phyloP scores from a whole-genome alignment of 2,329 filamentous ascomycete genomes.

The Camillea tinctor region DNA sequence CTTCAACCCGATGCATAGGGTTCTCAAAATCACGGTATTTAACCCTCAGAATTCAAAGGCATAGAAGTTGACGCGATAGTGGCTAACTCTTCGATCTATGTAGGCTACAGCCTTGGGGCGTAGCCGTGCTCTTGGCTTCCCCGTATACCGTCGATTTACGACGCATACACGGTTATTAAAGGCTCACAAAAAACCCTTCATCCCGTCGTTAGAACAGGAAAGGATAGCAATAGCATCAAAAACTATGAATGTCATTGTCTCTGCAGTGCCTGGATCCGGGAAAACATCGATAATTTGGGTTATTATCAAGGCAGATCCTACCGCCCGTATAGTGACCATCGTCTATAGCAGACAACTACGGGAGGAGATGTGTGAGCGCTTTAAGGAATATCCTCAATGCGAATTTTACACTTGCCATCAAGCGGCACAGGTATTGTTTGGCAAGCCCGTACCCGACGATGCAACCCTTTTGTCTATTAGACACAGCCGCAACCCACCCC shows the following conservation, averaged over 20 bases:
- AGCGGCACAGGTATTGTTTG: conserved; percentile 24
- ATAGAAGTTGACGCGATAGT: no score
- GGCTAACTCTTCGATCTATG: no score
- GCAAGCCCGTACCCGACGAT: conserved; percentile 17
- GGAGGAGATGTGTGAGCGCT: conserved; percentile 23
- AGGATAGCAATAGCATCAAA: conserved; percentile 22
- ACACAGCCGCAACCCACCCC: conserved; percentile 12
- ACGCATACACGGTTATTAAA: neutral
- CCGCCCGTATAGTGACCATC: conserved; percentile 21
- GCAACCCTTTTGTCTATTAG: conserved; percentile 11
- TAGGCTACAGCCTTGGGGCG: no score
- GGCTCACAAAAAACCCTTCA: neutral
- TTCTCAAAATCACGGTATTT: no score
- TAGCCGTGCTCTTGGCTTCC: no score
- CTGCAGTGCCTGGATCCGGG: conserved; percentile 33
- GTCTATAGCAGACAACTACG: conserved; percentile 30
- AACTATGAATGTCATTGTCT: conserved; percentile 31
- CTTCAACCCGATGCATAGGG: no score
- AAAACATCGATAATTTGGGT: conserved; percentile 34
- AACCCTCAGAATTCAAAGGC: no score
- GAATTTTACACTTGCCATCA: conserved; percentile 29
- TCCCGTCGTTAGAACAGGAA: conserved; percentile 27
- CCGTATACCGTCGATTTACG: no score
- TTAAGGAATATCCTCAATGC: conserved; percentile 18
- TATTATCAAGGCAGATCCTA: conserved; percentile 25